These are phyloP conservation scores for Immersiporthe knoxdaviesiana DNA, from an alignment of 2,329 filamentous ascomycete species.

Conservation along the genomic window DNA sequence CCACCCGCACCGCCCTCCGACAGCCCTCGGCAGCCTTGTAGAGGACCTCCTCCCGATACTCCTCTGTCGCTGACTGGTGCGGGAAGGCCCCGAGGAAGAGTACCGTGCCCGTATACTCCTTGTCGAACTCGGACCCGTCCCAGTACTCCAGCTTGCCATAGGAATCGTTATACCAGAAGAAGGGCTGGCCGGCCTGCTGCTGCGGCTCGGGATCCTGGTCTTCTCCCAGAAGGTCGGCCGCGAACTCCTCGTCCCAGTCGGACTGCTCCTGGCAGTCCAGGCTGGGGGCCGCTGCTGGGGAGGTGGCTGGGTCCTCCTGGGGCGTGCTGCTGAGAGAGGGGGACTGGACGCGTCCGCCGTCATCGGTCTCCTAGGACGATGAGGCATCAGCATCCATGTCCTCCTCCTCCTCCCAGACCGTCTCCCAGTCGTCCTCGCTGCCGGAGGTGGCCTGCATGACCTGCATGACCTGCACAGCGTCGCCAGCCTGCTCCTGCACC, in stretches of 20 bases:
- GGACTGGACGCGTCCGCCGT: background rate
- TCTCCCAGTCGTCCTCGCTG: background rate
- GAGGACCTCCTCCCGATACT: too few species aligned
- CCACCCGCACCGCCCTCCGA: background rate
- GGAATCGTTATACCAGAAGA: background rate
- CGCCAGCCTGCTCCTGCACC: background rate
- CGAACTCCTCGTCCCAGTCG: background rate
- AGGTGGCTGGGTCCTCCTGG: background rate
- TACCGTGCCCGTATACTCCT: background rate
- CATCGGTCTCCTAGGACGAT: background rate
- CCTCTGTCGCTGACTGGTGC: background rate
- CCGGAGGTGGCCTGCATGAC: background rate
- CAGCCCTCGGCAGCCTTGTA: background rate
- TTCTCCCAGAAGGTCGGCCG: background rate
- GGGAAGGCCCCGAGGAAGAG: background rate
- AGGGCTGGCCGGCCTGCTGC: background rate
- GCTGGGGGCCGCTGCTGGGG: background rate
- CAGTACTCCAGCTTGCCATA: background rate
- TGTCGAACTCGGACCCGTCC: background rate
- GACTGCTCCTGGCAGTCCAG: background rate
- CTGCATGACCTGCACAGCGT: background rate
- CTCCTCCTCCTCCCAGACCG: background rate
- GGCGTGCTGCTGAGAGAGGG: background rate
- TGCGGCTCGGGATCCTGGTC: background rate
- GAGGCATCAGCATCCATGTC: background rate